phyloP scores from a whole-genome alignment of 768 basidiomycete genomes.

The Erythrobasidium yunnanense region DNA sequence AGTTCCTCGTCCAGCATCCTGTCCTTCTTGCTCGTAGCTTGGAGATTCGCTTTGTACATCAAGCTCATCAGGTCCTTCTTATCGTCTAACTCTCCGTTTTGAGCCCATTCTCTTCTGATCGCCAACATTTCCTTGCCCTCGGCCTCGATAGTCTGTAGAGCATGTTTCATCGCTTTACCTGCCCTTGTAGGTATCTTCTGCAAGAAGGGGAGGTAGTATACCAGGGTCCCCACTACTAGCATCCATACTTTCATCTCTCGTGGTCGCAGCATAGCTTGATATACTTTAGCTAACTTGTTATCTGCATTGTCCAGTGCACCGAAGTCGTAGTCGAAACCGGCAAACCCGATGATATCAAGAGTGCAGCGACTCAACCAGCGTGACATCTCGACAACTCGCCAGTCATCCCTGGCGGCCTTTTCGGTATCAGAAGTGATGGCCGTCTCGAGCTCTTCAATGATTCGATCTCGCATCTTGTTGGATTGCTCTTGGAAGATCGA shows the following conservation, averaged over 20 bases:
- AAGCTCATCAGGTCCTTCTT: background rate
- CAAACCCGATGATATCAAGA: slow-evolving; percentile 33
- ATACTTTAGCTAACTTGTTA: slow-evolving; percentile 21
- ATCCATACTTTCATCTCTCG: background rate
- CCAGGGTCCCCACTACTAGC: slow-evolving; percentile 17
- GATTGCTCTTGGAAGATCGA: slow-evolving; percentile 29
- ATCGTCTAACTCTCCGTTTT: background rate
- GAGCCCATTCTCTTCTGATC: background rate
- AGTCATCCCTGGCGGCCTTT: background rate
- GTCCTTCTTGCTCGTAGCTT: slow-evolving; percentile 2
- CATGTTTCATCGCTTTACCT: background rate
- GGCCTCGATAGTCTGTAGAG: slow-evolving; percentile 23
- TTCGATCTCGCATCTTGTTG: slow-evolving; percentile 18
- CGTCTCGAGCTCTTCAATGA: background rate
- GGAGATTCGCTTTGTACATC: background rate
- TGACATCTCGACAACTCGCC: slow-evolving; percentile 38
- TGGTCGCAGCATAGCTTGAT: slow-evolving; percentile 24
- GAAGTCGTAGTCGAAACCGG: slow-evolving; percentile 33
- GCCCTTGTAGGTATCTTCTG: slow-evolving; percentile 24
- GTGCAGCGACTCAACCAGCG: slow-evolving; percentile 41
- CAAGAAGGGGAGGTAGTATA: slow-evolving; percentile 21
- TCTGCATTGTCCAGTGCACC: slow-evolving; percentile 13
- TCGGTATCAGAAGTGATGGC: background rate
- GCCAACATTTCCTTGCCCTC: slow-evolving; percentile 31
- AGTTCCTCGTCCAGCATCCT: slow-evolving; percentile 3